These are phyloP conservation scores for Anaeromyces robustus DNA, from an alignment of 192 early-diverging fungal genomes.

Conservation along the genomic window DNA sequence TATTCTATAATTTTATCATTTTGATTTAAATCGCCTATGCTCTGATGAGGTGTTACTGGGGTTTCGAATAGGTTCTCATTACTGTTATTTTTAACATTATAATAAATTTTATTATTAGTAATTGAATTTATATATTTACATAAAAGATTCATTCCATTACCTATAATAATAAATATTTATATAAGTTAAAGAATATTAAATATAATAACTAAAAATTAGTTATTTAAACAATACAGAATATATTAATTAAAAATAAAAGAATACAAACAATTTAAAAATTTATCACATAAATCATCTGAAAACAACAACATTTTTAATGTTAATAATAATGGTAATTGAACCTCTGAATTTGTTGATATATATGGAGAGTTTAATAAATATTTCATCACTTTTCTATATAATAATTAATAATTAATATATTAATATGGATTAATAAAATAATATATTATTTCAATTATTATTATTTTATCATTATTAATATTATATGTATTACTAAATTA, in stretches of 20 bases:
- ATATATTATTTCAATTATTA: too few species aligned
- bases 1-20: background rate
- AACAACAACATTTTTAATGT: background rate
- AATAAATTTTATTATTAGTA: background rate
- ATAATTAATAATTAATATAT: too few species aligned
- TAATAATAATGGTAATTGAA: background rate
- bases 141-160: background rate
- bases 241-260: too few species aligned
- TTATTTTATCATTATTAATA: too few species aligned
- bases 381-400: background rate
- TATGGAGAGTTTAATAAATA: background rate
- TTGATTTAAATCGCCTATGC: background rate
- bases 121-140: background rate
- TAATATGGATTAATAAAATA: too few species aligned
- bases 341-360: background rate
- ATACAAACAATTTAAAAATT: background rate
- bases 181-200: too few species aligned
- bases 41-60: background rate
- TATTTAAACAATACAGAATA: too few species aligned
- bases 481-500: too few species aligned
- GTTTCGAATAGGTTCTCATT: too few species aligned
- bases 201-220: too few species aligned
- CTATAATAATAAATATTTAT: background rate
- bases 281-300: background rate
- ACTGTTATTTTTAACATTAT: too few species aligned